Conservation (phyloP, 768 basidiomycete genomes). For the Mycena vitilis region DNA sequence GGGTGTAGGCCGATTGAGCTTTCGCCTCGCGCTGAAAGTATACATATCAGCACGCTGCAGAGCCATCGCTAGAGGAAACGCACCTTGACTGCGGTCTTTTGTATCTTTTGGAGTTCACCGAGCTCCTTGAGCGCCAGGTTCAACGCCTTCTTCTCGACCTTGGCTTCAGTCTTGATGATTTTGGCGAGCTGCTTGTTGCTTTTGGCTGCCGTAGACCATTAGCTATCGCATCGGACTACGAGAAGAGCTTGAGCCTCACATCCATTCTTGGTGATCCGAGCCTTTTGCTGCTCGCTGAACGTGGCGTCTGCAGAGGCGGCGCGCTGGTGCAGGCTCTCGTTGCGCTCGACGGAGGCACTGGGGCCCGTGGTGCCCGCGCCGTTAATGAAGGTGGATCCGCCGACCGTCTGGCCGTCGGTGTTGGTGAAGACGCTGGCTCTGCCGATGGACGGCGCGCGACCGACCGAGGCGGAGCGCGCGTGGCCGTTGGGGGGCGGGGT, state of each 20-base stretch:
- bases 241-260: slow-evolving; percentile 48
- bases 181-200: slow-evolving; percentile 73
- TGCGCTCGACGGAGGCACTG: slow-evolving; percentile 52
- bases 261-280: slow-evolving; percentile 63
- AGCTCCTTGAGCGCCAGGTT: slow-evolving; percentile 72
- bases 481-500: slow-evolving; percentile 30
- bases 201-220: slow-evolving; percentile 52
- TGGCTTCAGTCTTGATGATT: slow-evolving; percentile 77
- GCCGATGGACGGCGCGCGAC: slow-evolving; percentile 38
- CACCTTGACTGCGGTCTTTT: slow-evolving; percentile 73
- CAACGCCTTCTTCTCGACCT: slow-evolving; percentile 73
- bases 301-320: slow-evolving; percentile 59
- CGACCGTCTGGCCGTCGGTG: slow-evolving; percentile 46
- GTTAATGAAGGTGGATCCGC: slow-evolving; percentile 59
- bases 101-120: slow-evolving; percentile 74
- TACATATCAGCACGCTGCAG: neutral
- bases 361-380: slow-evolving; percentile 68
- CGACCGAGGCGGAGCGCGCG: slow-evolving; percentile 35
- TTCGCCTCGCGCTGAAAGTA: slow-evolving; percentile 64
- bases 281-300: slow-evolving; percentile 62
- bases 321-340: slow-evolving; percentile 54
- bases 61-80: slow-evolving; percentile 17
- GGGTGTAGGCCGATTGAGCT: slow-evolving; percentile 64
- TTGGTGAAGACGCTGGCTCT: slow-evolving; percentile 49
- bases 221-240: neutral